Evolutionary conservation across 116 monocot genomes (phyloP).

Genomic region (Iris pallida): DNA sequence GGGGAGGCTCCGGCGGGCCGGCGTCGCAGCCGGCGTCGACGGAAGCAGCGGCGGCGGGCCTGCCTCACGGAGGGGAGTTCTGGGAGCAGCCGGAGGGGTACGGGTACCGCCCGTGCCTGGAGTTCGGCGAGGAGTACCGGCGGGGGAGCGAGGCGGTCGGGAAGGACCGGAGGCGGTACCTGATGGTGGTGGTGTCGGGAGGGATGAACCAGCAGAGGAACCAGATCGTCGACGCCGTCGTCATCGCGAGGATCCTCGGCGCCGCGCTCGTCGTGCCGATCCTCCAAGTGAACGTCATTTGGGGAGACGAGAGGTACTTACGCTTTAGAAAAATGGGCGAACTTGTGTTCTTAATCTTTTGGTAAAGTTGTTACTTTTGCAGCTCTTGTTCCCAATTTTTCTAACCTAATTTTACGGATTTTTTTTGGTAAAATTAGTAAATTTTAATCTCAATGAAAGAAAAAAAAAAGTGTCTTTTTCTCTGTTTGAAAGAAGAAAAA

Average conservation of each 20-base stretch:
- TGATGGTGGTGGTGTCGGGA: conserved; percentile 71
- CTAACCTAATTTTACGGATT: no score
- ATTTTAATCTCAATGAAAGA: no score
- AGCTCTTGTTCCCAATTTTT: no score
- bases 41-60: neutral
- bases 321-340: no score
- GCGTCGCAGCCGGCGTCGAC: conserved; percentile 2
- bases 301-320: conserved; percentile 81
- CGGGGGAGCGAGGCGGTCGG: conserved; percentile 16
- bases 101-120: conserved; percentile 66
- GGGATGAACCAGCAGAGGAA: conserved; percentile 88
- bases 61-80: conserved; percentile 30
- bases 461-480: no score
- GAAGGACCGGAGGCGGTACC: conserved; percentile 44
- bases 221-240: conserved; percentile 85
- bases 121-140: conserved; percentile 47
- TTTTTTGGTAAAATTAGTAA: no score
- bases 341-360: no score
- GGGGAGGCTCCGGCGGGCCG: conserved; percentile 18
- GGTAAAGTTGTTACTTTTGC: no score
- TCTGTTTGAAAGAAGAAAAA: no score
- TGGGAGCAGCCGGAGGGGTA: conserved; percentile 77
- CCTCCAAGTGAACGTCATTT: conserved; percentile 70
- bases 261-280: conserved; percentile 75
- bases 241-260: conserved; percentile 75